These are phyloP conservation scores for Schizosaccharomyces japonicus DNA, from an alignment of 805 yeast species.

Conservation along the genomic window DNA sequence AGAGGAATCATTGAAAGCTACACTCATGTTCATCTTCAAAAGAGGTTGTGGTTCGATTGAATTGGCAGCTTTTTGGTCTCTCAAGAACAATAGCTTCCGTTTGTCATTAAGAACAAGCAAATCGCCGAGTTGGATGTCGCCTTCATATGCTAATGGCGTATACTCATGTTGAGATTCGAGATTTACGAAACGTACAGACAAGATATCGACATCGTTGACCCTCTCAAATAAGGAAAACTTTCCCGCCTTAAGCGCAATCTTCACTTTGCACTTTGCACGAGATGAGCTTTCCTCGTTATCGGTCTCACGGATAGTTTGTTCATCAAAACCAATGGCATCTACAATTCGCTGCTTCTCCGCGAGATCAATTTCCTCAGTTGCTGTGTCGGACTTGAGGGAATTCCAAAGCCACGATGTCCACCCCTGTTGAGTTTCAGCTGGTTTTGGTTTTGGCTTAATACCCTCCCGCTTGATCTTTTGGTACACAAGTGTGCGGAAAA, in stretches of 20 bases:
- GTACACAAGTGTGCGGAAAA: constrained; percentile 63
- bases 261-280: no score
- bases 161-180: not conserved
- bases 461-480: constrained; percentile 37
- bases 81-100: no score
- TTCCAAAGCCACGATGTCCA: constrained; percentile 47
- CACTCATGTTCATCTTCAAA: no score
- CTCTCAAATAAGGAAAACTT: not conserved
- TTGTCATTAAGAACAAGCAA: not conserved
- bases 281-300: no score
- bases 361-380: not conserved
- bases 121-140: not conserved
- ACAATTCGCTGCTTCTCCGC: not conserved
- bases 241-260: no score
- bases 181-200: not conserved
- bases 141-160: not conserved
- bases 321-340: not conserved
- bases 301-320: no score
- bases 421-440: constrained; percentile 10
- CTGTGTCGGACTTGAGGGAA: not conserved
- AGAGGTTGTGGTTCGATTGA: no score
- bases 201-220: not conserved
- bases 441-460: not conserved
- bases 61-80: no score
- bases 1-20: no score